Evolutionary conservation across 176 grass and related monocot genomes (phyloP).

Genomic region (Eleusine coracana): DNA sequence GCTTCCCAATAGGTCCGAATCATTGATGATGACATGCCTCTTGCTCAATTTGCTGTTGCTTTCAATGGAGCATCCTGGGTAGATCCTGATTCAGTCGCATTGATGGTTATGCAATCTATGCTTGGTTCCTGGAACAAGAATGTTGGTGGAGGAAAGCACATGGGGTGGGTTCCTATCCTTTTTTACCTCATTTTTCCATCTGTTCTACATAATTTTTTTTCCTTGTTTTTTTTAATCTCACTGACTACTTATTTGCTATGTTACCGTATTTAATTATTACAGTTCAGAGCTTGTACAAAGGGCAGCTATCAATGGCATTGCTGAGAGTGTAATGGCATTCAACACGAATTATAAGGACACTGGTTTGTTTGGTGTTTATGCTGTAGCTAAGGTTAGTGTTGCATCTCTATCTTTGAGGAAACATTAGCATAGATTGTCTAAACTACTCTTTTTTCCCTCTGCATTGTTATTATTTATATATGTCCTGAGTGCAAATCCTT

Average conservation of each 20-base stretch:
- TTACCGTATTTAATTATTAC: conserved; percentile 25
- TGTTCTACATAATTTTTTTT: neutral
- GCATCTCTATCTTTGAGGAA: conserved; percentile 7
- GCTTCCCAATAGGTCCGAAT: conserved; percentile 71
- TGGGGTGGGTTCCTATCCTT: conserved; percentile 54
- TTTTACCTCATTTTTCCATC: neutral
- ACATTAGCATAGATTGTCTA: neutral
- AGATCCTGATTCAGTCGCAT: conserved; percentile 95
- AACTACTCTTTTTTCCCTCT: conserved; percentile 9
- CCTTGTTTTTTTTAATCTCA: neutral
- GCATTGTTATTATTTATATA: neutral
- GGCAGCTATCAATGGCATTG: conserved; percentile 91
- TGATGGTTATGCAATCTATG: conserved; percentile 99
- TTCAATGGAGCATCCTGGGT: conserved; percentile 83
- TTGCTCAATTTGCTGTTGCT: conserved; percentile 96
- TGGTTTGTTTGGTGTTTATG: conserved; percentile 96
- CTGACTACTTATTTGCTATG: conserved; percentile 2
- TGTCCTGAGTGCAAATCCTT: conserved; percentile 14
- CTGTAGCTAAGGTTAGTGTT: conserved; percentile 77
- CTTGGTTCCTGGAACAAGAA: conserved; percentile 96
- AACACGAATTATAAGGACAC: conserved; percentile 97
- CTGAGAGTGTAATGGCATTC: conserved; percentile 98
- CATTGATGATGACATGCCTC: conserved; percentile 90
- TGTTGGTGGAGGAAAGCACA: conserved; percentile 80
- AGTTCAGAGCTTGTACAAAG: conserved; percentile 97